A percentile compares a stretch with the other conserved stretches of the same genome.
Evolutionary conservation across 2,329 filamentous ascomycete species (phyloP).

Genomic region (Ramularia endophylla): DNA sequence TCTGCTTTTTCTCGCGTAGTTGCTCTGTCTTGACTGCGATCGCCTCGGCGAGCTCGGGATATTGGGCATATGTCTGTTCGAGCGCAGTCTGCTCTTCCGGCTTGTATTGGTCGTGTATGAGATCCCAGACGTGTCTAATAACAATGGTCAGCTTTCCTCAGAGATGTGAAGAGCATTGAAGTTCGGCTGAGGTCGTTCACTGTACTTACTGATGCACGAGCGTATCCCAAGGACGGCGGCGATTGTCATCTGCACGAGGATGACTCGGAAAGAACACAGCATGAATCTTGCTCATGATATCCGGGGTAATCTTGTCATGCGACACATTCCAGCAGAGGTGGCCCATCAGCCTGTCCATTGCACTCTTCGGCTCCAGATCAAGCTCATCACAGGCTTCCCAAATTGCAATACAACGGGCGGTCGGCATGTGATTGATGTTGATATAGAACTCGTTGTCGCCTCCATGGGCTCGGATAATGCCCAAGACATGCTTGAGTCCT

Average conservation of each 20-base stretch:
- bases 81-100: not conserved
- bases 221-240: slow-evolving; percentile 2
- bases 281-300: slow-evolving; percentile 3
- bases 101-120: not conserved
- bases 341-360: not conserved
- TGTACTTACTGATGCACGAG: slow-evolving; percentile 12
- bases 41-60: not conserved
- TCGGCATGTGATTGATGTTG: slow-evolving; percentile 1
- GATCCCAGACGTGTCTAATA: not conserved
- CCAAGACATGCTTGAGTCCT: slow-evolving; percentile 7
- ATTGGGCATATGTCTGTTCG: no score
- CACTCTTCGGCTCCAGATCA: not conserved
- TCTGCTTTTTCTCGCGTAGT: not conserved
- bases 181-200: no score
- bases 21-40: not conserved
- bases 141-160: not conserved
- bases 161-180: no score
- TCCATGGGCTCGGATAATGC: slow-evolving; percentile 1
- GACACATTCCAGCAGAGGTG: slow-evolving; percentile 3
- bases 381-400: slow-evolving; percentile 7
- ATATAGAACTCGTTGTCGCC: slow-evolving; percentile 3
- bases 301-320: slow-evolving; percentile 5
- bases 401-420: slow-evolving; percentile 1
- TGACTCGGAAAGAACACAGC: slow-evolving; percentile 2
- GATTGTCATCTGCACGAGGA: not conserved